Evolutionary conservation across 164 flowering plant genomes (phyloP), one percentile per base, ranked within the genome.

Genomic region (Santalum album): DNA sequence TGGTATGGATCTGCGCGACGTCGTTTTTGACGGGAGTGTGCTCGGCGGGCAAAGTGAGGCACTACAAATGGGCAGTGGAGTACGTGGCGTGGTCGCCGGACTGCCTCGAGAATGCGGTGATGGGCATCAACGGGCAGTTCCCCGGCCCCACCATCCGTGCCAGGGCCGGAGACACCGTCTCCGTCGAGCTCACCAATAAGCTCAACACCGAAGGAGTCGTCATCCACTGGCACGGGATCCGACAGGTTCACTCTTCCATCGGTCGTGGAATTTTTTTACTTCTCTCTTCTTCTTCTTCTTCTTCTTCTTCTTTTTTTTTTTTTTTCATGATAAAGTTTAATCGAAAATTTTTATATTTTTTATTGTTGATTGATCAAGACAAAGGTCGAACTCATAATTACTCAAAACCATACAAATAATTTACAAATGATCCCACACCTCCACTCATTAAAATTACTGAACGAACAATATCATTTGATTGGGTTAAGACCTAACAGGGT

Each of bases 181-280:
- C 66, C 4, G 82, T 88, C 22, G 74, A 83, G 38, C 81, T 88
- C 53, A 75, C 78, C 17, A 92, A 92, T 67, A 75, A 75, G 58
- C 87, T 92, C 24, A 62, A 42, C 51, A 92, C 98, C 12, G 98
- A 88, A 51, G 92, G 92, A 0, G 80, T 84, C 40, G 98, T 80
- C 49, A 78, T 92, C 57, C 98, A 92, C 50, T 89, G 97, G 97
- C 97, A 89, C 68, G 97, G 97, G 26, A 89, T 89, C 58, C 57
- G 84, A 75, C 96, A 88, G 91, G 95, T 77, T 12, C 34, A 18
- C 56, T 6, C 25, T 21, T 49, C 40, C n/a, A n/a, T n/a, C n/a
- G n/a, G n/a, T n/a, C n/a, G n/a, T n/a, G n/a, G n/a, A n/a, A n/a
- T n/a, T n/a, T n/a, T n/a, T n/a, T n/a, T n/a, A n/a, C n/a, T n/a